These are phyloP conservation scores for Vitellaria paradoxa DNA, from an alignment of 179 eudicot species.

Conservation along the genomic window DNA sequence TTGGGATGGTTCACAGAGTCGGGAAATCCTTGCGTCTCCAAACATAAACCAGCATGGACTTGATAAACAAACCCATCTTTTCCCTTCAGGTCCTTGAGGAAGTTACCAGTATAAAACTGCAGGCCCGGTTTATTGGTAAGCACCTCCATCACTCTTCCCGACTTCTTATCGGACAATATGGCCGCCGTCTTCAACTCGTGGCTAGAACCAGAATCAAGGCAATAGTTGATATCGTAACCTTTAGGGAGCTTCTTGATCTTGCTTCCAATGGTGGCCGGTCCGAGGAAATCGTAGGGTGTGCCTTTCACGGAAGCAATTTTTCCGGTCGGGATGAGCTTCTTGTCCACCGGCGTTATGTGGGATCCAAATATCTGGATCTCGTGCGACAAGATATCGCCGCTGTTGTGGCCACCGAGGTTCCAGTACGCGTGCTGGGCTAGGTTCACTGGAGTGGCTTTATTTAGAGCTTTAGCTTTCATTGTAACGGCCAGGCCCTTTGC, in stretches of 20 bases:
- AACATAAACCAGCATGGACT: conserved; percentile 57
- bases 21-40: conserved; percentile 85
- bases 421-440: conserved; percentile 86
- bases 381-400: conserved; percentile 59
- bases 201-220: conserved; percentile 26
- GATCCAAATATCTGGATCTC: conserved; percentile 66
- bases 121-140: conserved; percentile 63
- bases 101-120: conserved; percentile 72
- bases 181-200: conserved; percentile 47
- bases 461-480: conserved; percentile 64
- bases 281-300: conserved; percentile 75
- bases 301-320: conserved; percentile 46
- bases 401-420: conserved; percentile 82
- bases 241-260: conserved; percentile 44
- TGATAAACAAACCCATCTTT: conserved; percentile 64
- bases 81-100: conserved; percentile 43
- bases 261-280: conserved; percentile 45
- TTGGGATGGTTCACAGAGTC: conserved; percentile 65
- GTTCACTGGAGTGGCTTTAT: conserved; percentile 87
- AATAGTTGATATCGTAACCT: conserved; percentile 82
- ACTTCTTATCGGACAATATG: conserved; percentile 38
- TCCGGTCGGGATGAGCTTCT: conserved; percentile 72
- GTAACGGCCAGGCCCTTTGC: conserved; percentile 30
- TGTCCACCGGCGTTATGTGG: conserved; percentile 59
- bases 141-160: conserved; percentile 65